Evolutionary conservation across 345 rosid genomes (phyloP), one percentile per base, ranked within the genome.

Genomic region (Lepidium didymum): DNA sequence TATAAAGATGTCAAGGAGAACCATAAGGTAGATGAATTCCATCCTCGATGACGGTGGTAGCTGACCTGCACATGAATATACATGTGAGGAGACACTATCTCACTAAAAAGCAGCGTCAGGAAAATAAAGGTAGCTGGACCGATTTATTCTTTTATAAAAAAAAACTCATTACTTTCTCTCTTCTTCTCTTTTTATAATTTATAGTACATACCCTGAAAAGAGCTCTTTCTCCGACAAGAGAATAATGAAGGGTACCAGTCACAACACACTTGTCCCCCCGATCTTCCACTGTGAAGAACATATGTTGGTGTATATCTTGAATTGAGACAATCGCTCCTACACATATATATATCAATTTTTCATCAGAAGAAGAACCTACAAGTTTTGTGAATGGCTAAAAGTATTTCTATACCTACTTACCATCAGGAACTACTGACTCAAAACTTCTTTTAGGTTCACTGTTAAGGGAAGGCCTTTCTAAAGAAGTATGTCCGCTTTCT

Each of bases 321-420:
- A 92, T 81, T 41, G 93, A 85, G 63, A 92, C 96, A 64, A 88
- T 82, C 69, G 96, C 82, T 56, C 98, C 98, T 92, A 79, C 35
- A 61, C n/a, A 62, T 53, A 70, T 57, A 61, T 58, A 70, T 51
- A 53, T 58, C 47, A 62, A 54, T 19, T 58, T 56, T 21, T 54
- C 46, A 47, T 40, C 31, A 67, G 47, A 60, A 61, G 36, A 72
- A 59, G 45, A 42, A 76, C 64, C 63, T 62, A 68, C 62, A 60
- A 50, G 53, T 23, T 65, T 68, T 60, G 52, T 8, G 60, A 29
- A 73, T 36, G 37, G 36, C 63, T 23, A 50, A 44, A 38, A 21
- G 1, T 45, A 34, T 7, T 70, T 58, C 47, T 57, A 70, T 58
- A 59, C 50, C 42, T 51, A 75, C 69, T 40, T 83, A 92, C 98